Percentiles rank a stretch among this genome's conserved stretches.
Conservation (phyloP, 495 filamentous ascomycete genomes). For the Xylaria acuta region DNA sequence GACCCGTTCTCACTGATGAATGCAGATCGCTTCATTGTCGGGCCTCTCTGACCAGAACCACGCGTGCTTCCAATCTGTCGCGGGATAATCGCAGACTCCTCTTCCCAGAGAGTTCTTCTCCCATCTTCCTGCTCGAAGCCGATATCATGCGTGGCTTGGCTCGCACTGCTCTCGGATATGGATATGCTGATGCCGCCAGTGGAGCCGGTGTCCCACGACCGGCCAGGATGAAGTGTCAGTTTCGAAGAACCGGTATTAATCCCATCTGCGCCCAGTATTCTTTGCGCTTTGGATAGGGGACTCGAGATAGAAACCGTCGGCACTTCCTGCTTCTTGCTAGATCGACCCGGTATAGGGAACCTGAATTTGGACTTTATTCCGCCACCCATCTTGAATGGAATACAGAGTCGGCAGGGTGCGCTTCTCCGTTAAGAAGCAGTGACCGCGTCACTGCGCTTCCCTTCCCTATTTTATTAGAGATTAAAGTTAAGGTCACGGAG, state of each 20-base stretch:
- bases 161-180: slow-evolving; percentile 53
- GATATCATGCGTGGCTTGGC: slow-evolving; percentile 29
- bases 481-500: not conserved
- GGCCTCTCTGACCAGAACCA: slow-evolving; percentile 26
- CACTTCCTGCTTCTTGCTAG: slow-evolving; percentile 39
- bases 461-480: slow-evolving; percentile 4
- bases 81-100: slow-evolving; percentile 57
- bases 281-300: slow-evolving; percentile 53
- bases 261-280: slow-evolving; percentile 49
- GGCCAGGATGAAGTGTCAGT: slow-evolving; percentile 31
- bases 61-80: slow-evolving; percentile 30
- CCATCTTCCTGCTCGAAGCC: slow-evolving; percentile 29
- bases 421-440: slow-evolving; percentile 8
- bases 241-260: slow-evolving; percentile 38
- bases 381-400: slow-evolving; percentile 49
- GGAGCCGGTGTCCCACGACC: slow-evolving; percentile 53
- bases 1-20: slow-evolving; percentile 32
- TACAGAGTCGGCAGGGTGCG: slow-evolving; percentile 4
- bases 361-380: slow-evolving; percentile 55
- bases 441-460: not conserved
- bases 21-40: slow-evolving; percentile 32
- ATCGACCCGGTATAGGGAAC: slow-evolving; percentile 60
- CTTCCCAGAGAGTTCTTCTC: slow-evolving; percentile 46
- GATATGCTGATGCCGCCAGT: slow-evolving; percentile 57
- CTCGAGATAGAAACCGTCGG: slow-evolving; percentile 30